These are phyloP conservation scores for Saksenaea oblongispora DNA, from an alignment of 371 early-diverging fungal genomes.

Conservation along the genomic window DNA sequence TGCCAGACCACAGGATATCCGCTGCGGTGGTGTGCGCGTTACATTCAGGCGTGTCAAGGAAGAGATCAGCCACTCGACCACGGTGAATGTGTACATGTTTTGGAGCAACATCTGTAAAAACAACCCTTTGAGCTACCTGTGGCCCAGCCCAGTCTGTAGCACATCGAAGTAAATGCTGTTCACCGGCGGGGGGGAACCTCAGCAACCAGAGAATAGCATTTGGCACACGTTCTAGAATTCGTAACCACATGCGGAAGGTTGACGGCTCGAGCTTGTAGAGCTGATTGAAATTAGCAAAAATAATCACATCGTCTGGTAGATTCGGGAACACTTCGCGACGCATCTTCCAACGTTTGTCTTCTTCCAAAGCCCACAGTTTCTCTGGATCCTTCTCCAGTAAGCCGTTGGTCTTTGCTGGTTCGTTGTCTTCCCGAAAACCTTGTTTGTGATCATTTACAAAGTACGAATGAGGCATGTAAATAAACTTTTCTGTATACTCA, in stretches of 20 bases:
- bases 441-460: conserved; percentile 94
- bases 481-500: conserved; percentile 87
- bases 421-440: conserved; percentile 86
- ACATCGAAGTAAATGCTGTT: conserved; percentile 68
- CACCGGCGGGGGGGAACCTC: conserved; percentile 90
- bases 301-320: conserved; percentile 77
- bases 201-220: conserved; percentile 88
- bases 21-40: conserved; percentile 95
- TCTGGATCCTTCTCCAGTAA: conserved; percentile 32
- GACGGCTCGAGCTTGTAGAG: conserved; percentile 88
- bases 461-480: conserved; percentile 92
- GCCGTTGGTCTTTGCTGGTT: not conserved
- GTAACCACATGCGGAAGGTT: conserved; percentile 84
- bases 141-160: conserved; percentile 80
- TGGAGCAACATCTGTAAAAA: conserved; percentile 93
- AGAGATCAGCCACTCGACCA: conserved; percentile 90
- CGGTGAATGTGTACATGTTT: conserved; percentile 93
- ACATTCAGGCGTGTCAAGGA: conserved; percentile 93
- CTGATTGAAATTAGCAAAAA: conserved; percentile 96
- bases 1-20: conserved; percentile 93
- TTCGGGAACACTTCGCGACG: conserved; percentile 85
- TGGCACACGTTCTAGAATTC: conserved; percentile 79
- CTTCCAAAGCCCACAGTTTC: conserved; percentile 74
- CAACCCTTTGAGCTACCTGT: conserved; percentile 76
- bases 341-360: conserved; percentile 83